phyloP scores from a whole-genome alignment of 2,329 filamentous ascomycete genomes.

The Fusarium euwallaceae region DNA sequence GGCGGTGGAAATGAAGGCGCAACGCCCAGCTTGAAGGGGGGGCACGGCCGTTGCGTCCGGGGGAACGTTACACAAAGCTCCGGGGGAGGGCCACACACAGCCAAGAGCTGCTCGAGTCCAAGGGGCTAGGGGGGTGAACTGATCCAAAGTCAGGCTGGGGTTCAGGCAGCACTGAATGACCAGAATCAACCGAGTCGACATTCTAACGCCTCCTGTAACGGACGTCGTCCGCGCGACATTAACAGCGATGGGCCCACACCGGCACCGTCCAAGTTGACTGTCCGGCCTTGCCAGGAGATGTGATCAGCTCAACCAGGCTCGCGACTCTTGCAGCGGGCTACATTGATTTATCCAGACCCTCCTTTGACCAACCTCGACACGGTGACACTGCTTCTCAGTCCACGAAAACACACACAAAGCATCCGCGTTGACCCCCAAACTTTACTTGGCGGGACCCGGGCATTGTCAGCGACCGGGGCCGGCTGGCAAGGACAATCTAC shows the following conservation, averaged over 20 bases:
- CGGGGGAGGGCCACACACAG: slow-evolving; percentile 11
- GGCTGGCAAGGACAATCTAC: slow-evolving; percentile 8
- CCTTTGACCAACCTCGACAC: background rate
- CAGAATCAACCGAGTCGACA: slow-evolving; percentile 6
- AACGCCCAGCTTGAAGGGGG: background rate
- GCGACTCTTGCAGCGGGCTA: background rate
- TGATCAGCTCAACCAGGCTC: background rate
- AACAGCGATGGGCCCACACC: slow-evolving; percentile 2
- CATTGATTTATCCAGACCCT: background rate
- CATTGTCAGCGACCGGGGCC: background rate
- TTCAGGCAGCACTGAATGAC: background rate
- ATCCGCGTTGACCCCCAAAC: background rate
- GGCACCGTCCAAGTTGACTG: background rate
- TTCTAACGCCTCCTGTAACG: background rate
- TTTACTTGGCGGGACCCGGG: background rate
- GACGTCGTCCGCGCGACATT: slow-evolving; percentile 2
- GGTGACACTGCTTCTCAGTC: background rate
- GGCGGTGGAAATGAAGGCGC: background rate
- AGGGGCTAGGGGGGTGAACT: slow-evolving; percentile 4
- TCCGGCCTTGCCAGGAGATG: background rate
- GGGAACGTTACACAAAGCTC: slow-evolving; percentile 11
- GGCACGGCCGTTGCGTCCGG: slow-evolving; percentile 5
- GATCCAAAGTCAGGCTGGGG: background rate
- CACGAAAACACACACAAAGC: background rate
- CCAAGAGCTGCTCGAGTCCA: background rate